These are phyloP conservation scores for Microthyrium microscopicum DNA, from an alignment of 2,329 filamentous ascomycete species.

Conservation along the genomic window DNA sequence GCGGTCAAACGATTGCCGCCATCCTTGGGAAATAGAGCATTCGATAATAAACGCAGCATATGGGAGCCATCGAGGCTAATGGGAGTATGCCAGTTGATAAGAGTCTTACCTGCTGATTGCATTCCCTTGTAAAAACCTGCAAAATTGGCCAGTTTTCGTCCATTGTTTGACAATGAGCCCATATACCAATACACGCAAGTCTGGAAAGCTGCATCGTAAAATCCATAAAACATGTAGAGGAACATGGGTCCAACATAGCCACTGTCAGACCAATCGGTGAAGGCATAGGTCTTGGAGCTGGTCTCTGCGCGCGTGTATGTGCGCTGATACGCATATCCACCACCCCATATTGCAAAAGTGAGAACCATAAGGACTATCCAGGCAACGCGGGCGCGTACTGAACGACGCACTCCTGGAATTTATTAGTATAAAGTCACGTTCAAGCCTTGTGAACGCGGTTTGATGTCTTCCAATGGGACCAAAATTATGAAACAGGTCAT, in stretches of 20 bases:
- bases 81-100: too few relatives aligned
- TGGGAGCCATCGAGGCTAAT: too few relatives aligned
- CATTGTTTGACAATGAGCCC: conserved; percentile 83
- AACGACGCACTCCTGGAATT: conserved; percentile 37
- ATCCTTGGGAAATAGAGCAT: too few relatives aligned
- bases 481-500: too few relatives aligned
- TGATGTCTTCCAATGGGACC: too few relatives aligned
- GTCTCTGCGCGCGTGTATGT: conserved; percentile 32
- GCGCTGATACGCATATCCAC: conserved; percentile 62
- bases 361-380: conserved; percentile 46
- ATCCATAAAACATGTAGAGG: conserved; percentile 78
- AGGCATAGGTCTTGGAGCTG: conserved; percentile 14
- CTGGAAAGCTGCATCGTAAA: conserved; percentile 83
- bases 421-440: too few relatives aligned
- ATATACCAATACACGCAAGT: conserved; percentile 91
- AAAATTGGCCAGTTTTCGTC: conserved; percentile 80
- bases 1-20: conserved; percentile 57
- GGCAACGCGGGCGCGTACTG: conserved; percentile 47
- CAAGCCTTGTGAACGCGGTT: conserved; percentile 14
- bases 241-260: conserved; percentile 69
- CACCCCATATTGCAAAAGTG: conserved; percentile 69
- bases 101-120: conserved; percentile 76
- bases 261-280: conserved; percentile 46
- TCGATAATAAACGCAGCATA: too few relatives aligned
- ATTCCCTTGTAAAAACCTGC: conserved; percentile 83